Conservation (phyloP, 495 filamentous ascomycete species). For the Aspergillus bridgeri region DNA sequence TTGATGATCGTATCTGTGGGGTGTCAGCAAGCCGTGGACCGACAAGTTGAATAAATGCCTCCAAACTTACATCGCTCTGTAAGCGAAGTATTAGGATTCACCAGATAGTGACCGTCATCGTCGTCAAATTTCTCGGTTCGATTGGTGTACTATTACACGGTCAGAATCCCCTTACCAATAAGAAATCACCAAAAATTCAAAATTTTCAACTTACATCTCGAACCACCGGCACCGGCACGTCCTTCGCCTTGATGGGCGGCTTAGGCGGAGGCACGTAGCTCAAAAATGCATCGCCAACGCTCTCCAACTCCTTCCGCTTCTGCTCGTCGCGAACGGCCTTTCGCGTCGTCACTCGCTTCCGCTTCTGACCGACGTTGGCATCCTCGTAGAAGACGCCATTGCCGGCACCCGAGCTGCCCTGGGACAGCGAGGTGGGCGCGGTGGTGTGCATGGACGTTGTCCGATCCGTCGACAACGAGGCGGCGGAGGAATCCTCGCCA, state of each 20-base stretch:
- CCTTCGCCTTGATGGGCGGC: slow-evolving; percentile 85
- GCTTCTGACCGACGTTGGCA: slow-evolving; percentile 69
- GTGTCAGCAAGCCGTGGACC: slow-evolving; percentile 7
- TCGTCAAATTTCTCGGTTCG: slow-evolving; percentile 74
- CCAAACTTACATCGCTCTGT: slow-evolving; percentile 80
- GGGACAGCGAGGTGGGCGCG: slow-evolving; percentile 83
- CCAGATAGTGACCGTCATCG: slow-evolving; percentile 95
- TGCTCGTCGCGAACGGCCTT: slow-evolving; percentile 77
- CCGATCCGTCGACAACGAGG: slow-evolving; percentile 77
- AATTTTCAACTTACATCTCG: slow-evolving; percentile 66
- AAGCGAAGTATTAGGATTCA: slow-evolving; percentile 74
- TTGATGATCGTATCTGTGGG: slow-evolving; percentile 77
- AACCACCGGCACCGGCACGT: slow-evolving; percentile 79
- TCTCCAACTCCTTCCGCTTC: slow-evolving; percentile 66
- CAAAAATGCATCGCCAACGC: slow-evolving; percentile 64
- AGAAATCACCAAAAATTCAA: slow-evolving; percentile 3
- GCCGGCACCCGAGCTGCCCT: slow-evolving; percentile 58
- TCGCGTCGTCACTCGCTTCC: slow-evolving; percentile 75
- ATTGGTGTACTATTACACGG: slow-evolving; percentile 35
- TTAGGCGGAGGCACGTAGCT: slow-evolving; percentile 81
- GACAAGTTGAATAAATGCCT: no score
- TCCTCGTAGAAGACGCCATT: slow-evolving; percentile 53
- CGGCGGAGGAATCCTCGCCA: slow-evolving; percentile 59
- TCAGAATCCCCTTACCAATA: no score
- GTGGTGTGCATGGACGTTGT: slow-evolving; percentile 86